Evolutionary conservation across 495 filamentous ascomycete genomes (phyloP), one percentile per base, ranked within the genome.

Genomic region (Pyrenopolyporus hunteri): DNA sequence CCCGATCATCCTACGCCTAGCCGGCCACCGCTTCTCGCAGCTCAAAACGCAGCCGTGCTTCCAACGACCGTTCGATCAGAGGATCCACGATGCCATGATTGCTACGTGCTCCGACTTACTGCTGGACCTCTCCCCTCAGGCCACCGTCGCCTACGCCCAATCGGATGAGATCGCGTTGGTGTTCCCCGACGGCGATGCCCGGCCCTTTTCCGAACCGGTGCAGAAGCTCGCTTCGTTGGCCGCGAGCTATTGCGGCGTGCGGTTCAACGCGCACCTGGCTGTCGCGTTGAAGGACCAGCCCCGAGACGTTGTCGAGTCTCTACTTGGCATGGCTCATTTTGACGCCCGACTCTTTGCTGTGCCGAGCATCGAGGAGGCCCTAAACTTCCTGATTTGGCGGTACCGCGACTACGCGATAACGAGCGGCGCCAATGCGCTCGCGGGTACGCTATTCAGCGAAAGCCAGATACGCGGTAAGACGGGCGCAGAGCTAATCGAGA

Each of bases 121-220:
- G 6, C 36, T 63, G 7, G 16, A 47, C 9, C 17, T 32, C 17
- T 64, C 48, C 26, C 53, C 60, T 6, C 16, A 46, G 6, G 46
- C 60, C 8, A 47, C 46, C 11, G 11, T 64, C 11, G 60, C 60
- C 13, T 64, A 64, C 35, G 48, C 53, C 0, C 53, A 57, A 16
- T 64, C 53, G 13, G 53, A 53, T 14, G 40, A 57, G 35, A 58
- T 64, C 20, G 58, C 40, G 2, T 8, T 64, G 1, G 60, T 64
- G 17, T 58, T 64, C n/a, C 60, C 60, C 0, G 29, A 29, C 11
- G 51, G 58, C 32, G 40, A 28, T 17, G 33, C 48, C 25, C 37
- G 28, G 19, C 26, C 53, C 13, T 43, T 28, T 11, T 5, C 56
- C 33, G 47, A 43, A 14, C 47, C 36, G 0, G 47, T 64, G 11